Percentiles rank a stretch among this genome's conserved stretches.
Evolutionary conservation across 306 rosid genomes (phyloP).

Genomic region (Glycine soja): DNA sequence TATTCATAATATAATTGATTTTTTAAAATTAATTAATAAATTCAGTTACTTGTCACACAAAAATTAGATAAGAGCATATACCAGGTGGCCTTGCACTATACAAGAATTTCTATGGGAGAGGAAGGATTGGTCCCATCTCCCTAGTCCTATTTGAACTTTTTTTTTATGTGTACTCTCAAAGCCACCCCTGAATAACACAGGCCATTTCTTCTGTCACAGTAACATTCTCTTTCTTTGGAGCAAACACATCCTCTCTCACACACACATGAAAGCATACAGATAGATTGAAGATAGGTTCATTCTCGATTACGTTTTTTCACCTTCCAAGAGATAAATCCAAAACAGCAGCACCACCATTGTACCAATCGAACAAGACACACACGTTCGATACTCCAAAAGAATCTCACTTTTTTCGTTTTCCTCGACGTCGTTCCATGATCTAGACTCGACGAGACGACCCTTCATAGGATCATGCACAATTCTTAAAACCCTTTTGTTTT

Average conservation of each 20-base stretch:
- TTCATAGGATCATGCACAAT: conserved; percentile 32
- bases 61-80: background rate
- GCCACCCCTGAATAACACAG: background rate
- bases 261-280: background rate
- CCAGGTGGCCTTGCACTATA: background rate
- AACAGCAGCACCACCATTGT: conserved; percentile 41
- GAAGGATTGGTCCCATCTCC: background rate
- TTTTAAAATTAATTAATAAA: background rate
- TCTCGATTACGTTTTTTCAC: conserved; percentile 21
- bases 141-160: background rate
- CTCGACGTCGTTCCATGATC: conserved; percentile 25
- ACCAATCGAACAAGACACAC: conserved; percentile 58
- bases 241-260: background rate
- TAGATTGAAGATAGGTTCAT: background rate
- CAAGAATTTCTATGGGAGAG: background rate
- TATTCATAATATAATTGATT: too few relatives aligned
- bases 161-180: background rate
- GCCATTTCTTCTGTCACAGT: background rate
- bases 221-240: background rate
- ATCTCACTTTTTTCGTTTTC: conserved; percentile 40
- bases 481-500: conserved; percentile 42
- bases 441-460: conserved; percentile 21
- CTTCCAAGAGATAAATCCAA: conserved; percentile 44
- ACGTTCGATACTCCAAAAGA: conserved; percentile 50
- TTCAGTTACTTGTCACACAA: too few relatives aligned